Base-by-base conservation (phyloP, 164 flowering plant genomes). In the Tetrastigma voinierianum region DNA sequence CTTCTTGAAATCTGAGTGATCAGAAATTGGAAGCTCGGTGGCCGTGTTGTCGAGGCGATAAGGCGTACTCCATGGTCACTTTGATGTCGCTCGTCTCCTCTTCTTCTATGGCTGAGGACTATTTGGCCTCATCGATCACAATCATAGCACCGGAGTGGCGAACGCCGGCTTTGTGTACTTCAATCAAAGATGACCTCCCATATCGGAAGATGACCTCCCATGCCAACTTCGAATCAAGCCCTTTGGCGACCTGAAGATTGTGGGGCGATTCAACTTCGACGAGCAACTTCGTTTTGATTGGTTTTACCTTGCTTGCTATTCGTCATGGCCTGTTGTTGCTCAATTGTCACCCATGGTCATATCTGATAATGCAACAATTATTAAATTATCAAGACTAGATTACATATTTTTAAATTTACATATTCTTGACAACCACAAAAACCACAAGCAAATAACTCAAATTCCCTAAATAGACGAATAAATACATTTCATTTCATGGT, bases 61-160 rank as follows among this genome's bases (percentile, higher is more conserved):
- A n/a, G 81, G 81, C 3, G 81, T 75, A 59, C 76, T 78, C 25
- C 81, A 78, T 46, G 81, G 78, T 17, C 78, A 78, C 71, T 72
- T 71, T 8, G 81, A 78, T 14, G 64, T 78, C 13, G 78, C 70
- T 1, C 62, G 81, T 13, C 72, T 78, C 16, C 20, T 75, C 20
- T 59, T 78, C 1, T 75, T 74, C 65, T 78, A 62, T 67, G 67
- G 76, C 3, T 12, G 81, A 9, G 81, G 76, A 13, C 23, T 72
- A 1, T 72, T 62, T 48, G 81, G 81, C 9, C 69, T 78, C 21
- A 17, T 78, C 12, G 76, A 78, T 40, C 76, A 66, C 48, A 51
- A 24, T 46, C 64, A 69, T 19, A 78, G 81, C 23, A 68, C 64
- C 14, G 81, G 81, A 9, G 81, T 78, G 1, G 78, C 81, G 0